Evolutionary conservation across 23 red algal species (phyloP).

Genomic region (Gracilaria domingensis): DNA sequence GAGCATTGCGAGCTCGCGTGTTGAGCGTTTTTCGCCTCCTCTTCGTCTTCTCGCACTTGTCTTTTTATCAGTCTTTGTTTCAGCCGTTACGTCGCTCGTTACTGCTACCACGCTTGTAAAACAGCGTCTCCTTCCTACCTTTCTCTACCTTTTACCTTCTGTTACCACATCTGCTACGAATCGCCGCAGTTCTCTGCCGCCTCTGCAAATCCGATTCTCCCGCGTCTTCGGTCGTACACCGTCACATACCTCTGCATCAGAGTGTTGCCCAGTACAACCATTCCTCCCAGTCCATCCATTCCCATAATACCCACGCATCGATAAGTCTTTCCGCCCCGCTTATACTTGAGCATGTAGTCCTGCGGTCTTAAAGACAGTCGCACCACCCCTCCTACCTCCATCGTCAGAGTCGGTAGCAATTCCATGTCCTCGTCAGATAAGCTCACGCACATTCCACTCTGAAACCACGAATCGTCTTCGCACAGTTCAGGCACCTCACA

Average conservation of each 20-base stretch:
- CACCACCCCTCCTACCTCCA: slow-evolving; percentile 68
- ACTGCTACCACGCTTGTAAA: background rate
- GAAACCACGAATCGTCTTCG: slow-evolving; percentile 81
- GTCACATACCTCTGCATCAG: slow-evolving; percentile 92
- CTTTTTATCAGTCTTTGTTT: too few species aligned
- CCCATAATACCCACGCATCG: slow-evolving; percentile 90
- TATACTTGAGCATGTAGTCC: slow-evolving; percentile 89
- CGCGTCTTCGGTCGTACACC: slow-evolving; percentile 89
- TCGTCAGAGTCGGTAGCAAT: slow-evolving; percentile 69
- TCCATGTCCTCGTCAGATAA: slow-evolving; percentile 74
- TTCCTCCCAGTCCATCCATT: slow-evolving; percentile 74
- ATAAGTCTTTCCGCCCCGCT: slow-evolving; percentile 68
- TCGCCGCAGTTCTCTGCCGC: slow-evolving; percentile 60
- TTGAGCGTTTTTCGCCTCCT: background rate
- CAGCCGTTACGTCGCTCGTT: too few species aligned
- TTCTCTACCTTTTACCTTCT: background rate
- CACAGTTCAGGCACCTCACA: slow-evolving; percentile 83
- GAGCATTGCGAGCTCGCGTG: slow-evolving; percentile 50
- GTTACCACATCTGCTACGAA: background rate
- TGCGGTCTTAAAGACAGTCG: slow-evolving; percentile 70
- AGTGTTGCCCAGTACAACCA: slow-evolving; percentile 93
- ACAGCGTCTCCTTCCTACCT: background rate
- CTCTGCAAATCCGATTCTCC: slow-evolving; percentile 88
- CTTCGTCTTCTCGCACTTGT: background rate
- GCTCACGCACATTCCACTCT: slow-evolving; percentile 76